Percentiles rank a stretch among this genome's conserved stretches.
Conservation (phyloP, 2,329 filamentous ascomycete species). For the Oidium heveae region DNA sequence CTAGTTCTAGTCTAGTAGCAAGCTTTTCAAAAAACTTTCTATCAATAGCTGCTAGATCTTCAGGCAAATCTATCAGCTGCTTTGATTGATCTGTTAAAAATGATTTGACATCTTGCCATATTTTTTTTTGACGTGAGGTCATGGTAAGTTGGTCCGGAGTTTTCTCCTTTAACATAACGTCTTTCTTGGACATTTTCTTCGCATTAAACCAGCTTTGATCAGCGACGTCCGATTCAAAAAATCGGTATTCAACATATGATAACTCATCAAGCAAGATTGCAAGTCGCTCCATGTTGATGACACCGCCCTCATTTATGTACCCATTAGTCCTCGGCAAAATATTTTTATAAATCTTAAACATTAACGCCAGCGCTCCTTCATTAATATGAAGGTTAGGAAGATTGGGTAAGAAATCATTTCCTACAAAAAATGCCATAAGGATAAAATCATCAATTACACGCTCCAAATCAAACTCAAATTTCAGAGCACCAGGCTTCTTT, state of each 20-base stretch:
- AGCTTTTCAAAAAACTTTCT: constrained; percentile 83
- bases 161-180: constrained; percentile 34
- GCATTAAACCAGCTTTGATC: constrained; percentile 82
- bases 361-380: constrained; percentile 82
- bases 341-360: constrained; percentile 92
- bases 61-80: constrained; percentile 48
- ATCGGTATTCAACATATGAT: constrained; percentile 68
- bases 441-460: constrained; percentile 97
- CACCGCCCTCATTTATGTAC: constrained; percentile 88
- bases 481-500: constrained; percentile 43
- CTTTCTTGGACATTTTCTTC: constrained; percentile 49
- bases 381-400: constrained; percentile 93
- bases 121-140: constrained; percentile 52
- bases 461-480: constrained; percentile 77
- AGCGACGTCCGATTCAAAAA: constrained; percentile 73
- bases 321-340: constrained; percentile 69
- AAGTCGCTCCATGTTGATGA: constrained; percentile 67
- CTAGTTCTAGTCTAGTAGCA: constrained; percentile 39
- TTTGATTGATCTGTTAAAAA: constrained; percentile 48
- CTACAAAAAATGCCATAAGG: constrained; percentile 97
- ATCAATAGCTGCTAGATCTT: constrained; percentile 51
- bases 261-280: constrained; percentile 58
- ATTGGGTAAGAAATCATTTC: constrained; percentile 96
- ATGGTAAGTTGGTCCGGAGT: constrained; percentile 51
- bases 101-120: constrained; percentile 63